Evolutionary conservation across 192 early-diverging fungal species (phyloP), one percentile per base, ranked within the genome.

Genomic region (Phycomyces nitens): DNA sequence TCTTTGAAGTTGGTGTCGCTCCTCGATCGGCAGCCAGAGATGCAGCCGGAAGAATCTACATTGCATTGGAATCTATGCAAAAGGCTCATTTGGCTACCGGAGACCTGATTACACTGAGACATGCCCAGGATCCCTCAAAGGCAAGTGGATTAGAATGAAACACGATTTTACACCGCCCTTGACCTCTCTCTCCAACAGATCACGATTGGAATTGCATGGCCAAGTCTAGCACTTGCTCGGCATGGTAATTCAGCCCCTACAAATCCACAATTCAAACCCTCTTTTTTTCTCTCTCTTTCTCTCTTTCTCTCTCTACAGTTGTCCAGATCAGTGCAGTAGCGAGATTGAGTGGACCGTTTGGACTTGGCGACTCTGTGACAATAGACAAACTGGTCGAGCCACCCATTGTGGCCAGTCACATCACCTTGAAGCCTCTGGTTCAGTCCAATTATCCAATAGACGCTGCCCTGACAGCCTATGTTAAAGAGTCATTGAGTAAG

Each of bases 401-500:
- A 0, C 43, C 68, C 0, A 63, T 78, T 43, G 41, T 76, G 42
- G 81, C 82, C 4, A 58, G 65, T 2, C 60, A 64, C 44, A 63
- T 89, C 34, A 64, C 73, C 4, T 41, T 89, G 11, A 50, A 70
- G 9, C 77, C 81, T 3, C 29, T 72, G 10, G 62, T 66, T 24
- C 39, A 56, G 8, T 54, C 60, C 5, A 64, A 71, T 16, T 78
- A 80, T 56, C 57, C 78, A 1, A 56, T 74, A 10, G 82, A 88
- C 61, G 58, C 78, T 14, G 56, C 73, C 43, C 71, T 91, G 21
- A 73, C 50, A 14, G 74, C 82, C 0, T 88, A 79, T 58, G 56
- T 77, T 23, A 87, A 88, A 40, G 86, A 90, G 65, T 74, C 85
- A 14, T 64, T 91, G 61, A 62, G 87, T 88, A 80, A 56, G 76